Base-by-base conservation (phyloP, 495 filamentous ascomycete genomes). In the Mytilinidion resinicola region DNA sequence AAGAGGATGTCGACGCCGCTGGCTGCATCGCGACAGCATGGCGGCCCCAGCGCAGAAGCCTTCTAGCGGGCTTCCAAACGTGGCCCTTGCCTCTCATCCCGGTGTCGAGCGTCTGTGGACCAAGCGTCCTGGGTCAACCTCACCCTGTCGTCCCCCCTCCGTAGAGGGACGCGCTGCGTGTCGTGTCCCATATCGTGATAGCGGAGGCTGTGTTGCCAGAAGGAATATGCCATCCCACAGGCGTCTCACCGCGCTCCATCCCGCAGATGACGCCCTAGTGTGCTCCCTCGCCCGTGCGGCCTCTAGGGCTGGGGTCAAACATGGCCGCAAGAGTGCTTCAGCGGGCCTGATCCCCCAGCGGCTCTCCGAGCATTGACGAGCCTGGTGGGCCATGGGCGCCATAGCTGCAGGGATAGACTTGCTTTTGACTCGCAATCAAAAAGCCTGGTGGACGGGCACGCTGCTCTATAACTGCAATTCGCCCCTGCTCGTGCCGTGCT, bases 11-110 rank as follows among this genome's bases (percentile, higher is more conserved):
- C 25, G 25, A 30, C 25, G 25, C 25, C 25, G 25, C 25, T 30
- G 20, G 35, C 53, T 42, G 19, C 41, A 51, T 34, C n/a, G 49
- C 39, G 20, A n/a, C 59, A 41, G 14, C 41, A 49, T 20, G 25
- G 41, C 42, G 39, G 60, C 21, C 60, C 53, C 47, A 51, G 38
- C 42, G 62, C 49, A 38, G 59, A 59, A 61, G 55, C 39, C 62
- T 65, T 65, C 62, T 65, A 65, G 62, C 51, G 62, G 53, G 14
- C 53, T 65, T 65, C 62, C 38, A 65, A 56, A 57, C 46, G 49
- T 50, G 47, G 48, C 41, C 62, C 57, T 35, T 51, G 52, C 62
- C 33, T 33, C 34, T 25, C 10, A 11, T 20, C 49, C 42, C 47
- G 15, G 25, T 35, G 43, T 15, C n/a, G 15, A 39, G 53, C 38